These are phyloP conservation scores for Fraxinus pennsylvanica DNA, from an alignment of 257 asterid species.

Conservation along the genomic window DNA sequence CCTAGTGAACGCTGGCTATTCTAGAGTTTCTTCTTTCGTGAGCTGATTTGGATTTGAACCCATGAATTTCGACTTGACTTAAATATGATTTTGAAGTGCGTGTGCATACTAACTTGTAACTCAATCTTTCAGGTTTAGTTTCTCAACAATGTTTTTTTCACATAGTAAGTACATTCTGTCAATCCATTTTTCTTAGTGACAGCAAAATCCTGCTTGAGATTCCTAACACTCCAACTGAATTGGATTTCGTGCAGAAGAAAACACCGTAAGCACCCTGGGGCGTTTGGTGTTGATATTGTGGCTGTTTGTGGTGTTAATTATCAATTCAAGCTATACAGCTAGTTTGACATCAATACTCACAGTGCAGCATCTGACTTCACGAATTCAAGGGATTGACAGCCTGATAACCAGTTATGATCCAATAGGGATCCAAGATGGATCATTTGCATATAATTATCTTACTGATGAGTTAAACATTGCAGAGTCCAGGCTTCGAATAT, in stretches of 20 bases:
- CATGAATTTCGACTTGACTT: no score
- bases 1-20: background rate
- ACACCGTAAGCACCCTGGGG: constrained; percentile 21
- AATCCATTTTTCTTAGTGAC: background rate
- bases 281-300: constrained; percentile 20
- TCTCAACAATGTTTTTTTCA: constrained; percentile 24
- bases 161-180: constrained; percentile 14
- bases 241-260: constrained; percentile 20
- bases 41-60: no score
- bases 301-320: constrained; percentile 24
- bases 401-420: constrained; percentile 13
- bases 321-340: constrained; percentile 25
- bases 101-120: background rate
- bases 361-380: constrained; percentile 22
- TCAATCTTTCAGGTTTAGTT: constrained; percentile 14
- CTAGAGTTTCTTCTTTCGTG: no score
- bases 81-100: no score
- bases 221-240: background rate
- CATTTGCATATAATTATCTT: constrained; percentile 22
- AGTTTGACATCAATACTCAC: constrained; percentile 12
- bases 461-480: constrained; percentile 13
- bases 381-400: constrained; percentile 19
- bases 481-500: constrained; percentile 11
- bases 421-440: constrained; percentile 24
- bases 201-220: background rate